Base-by-base conservation (phyloP, 2,329 filamentous ascomycete species). In the Fusarium longipes region DNA sequence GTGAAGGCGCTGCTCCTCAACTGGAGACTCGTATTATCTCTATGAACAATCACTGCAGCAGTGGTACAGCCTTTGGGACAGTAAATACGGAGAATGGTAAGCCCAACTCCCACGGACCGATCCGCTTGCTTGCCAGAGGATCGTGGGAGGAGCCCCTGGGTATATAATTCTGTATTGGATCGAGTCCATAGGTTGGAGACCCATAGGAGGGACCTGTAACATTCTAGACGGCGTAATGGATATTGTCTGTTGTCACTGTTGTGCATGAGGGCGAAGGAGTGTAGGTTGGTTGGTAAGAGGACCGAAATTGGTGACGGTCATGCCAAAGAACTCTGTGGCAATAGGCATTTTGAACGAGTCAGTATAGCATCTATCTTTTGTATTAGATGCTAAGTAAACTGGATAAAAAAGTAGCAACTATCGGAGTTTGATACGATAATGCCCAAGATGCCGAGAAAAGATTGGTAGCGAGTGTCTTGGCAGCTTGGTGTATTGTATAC, bases 241-340 rank as follows among this genome's bases (percentile, higher is more conserved):
- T 11, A 18, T 66, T 30, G 17, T 67, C 58, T 1, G 60, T 55
- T 24, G 57, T 63, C 20, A 36, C 48, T 1, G 63, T 63, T 10
- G 49, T 51, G 45, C 75, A 77, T 15, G 70, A 63, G 0, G 69
- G 36, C 0, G 73, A 71, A 14, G 72, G 63, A 2, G 73, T 73
- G 51, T 71, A 77, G n/a, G 67, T 73, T 3, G 75, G n/a, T n/a
- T 74, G 27, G 74, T 77, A 14, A 77, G 53, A 5, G 73, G 75
- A 8, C 76, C 74, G 22, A 76, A 22, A 49, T 77, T 77, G 52
- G 68, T 72, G 52, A 76, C 51, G 17, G 63, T 49, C 4, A 52
- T 48, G 2, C 68, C 70, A 33, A 70, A 72, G 38, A 58, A 65
- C 24, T 69, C 44, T 9, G 71, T 76, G 3, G 56, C 45, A 9